A percentile compares a stretch with the other conserved stretches of the same genome.
Conservation (phyloP, 2,329 filamentous ascomycete species). For the Juglanconis oblonga region DNA sequence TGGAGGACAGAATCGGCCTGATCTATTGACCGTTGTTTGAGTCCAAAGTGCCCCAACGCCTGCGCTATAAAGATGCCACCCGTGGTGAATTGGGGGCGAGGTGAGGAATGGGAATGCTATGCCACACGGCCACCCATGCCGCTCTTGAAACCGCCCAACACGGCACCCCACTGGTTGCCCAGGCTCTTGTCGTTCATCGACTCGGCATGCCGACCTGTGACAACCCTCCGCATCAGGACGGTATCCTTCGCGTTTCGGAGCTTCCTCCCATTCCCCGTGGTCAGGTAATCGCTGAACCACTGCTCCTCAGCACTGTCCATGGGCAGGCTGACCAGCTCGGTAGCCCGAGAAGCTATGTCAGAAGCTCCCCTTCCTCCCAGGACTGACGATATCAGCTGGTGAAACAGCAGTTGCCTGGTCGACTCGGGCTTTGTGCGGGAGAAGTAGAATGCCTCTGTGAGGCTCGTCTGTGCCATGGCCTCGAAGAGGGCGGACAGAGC, state of each 20-base stretch:
- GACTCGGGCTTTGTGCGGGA: conserved; percentile 61
- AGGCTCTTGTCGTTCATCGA: conserved; percentile 41
- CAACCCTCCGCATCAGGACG: conserved; percentile 69
- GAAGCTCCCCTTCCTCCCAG: conserved; percentile 40
- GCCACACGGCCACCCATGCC: conserved; percentile 34
- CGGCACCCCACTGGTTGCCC: conserved; percentile 45
- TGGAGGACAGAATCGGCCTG: background rate
- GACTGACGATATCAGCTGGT: conserved; percentile 60
- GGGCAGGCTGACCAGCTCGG: conserved; percentile 70
- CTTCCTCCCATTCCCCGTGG: conserved; percentile 61
- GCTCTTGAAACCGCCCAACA: conserved; percentile 50
- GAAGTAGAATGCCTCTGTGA: conserved; percentile 73
- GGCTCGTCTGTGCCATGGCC: conserved; percentile 63
- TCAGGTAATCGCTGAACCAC: conserved; percentile 71
- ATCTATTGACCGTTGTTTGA: background rate
- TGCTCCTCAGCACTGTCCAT: conserved; percentile 67
- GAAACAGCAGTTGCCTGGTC: conserved; percentile 63
- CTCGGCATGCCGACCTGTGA: conserved; percentile 58
- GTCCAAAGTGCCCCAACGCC: background rate
- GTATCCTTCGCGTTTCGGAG: conserved; percentile 69
- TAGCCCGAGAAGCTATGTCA: conserved; percentile 52
- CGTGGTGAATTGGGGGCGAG: background rate
- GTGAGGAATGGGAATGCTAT: background rate
- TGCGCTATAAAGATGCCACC: background rate
- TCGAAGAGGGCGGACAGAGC: conserved; percentile 67